Evolutionary conservation across 1,284 basidiomycete genomes (phyloP), one percentile per base, ranked within the genome.

Genomic region (Ganoderma resinaceum): DNA sequence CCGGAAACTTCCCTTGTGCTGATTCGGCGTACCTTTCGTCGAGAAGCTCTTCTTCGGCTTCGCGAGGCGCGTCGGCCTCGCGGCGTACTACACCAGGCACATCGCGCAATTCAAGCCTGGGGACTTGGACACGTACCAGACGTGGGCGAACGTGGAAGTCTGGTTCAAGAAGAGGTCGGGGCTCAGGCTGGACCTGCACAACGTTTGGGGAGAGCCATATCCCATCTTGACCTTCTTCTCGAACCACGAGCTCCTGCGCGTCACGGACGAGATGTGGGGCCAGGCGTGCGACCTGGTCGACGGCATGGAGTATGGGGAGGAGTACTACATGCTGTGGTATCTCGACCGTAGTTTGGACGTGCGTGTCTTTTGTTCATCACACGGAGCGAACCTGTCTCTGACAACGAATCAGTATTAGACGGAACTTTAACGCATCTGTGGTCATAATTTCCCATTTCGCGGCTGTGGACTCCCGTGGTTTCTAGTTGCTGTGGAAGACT

Each of bases 91-190:
- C 20, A 14, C 8, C 33, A n/a, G 23, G 33, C 2, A 57, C 14
- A 6, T 11, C 18, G 20, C 37, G 11, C 9, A 3, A 18, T 14
- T 3, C 31, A n/a, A 57, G 6, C 6, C 55, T 18, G 55, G 55
- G 5, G 55, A 57, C 11, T n/a, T 57, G 16, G 55, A 57, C 20
- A 11, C 20, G 33, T 35, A n/a, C 20, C 20, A n/a, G 55, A 37
- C 55, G 2, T 57, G 55, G 55, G 31, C 33, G 20, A 57, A 57
- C 11, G 3, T 57, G 8, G 33, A 33, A 4, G 20, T 11, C 4
- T 57, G 55, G 55, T 57, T 57, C 53, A 20, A 57, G 55, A 35
- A 57, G 55, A 3, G 5, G 52, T 35, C 55, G 3, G 55, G 55
- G 9, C 55, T 57, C 18, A 9, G n/a, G 33, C 3, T 57, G 55